phyloP scores from a whole-genome alignment of 1,284 basidiomycete species.

The Trichosporon coremiiforme region DNA sequence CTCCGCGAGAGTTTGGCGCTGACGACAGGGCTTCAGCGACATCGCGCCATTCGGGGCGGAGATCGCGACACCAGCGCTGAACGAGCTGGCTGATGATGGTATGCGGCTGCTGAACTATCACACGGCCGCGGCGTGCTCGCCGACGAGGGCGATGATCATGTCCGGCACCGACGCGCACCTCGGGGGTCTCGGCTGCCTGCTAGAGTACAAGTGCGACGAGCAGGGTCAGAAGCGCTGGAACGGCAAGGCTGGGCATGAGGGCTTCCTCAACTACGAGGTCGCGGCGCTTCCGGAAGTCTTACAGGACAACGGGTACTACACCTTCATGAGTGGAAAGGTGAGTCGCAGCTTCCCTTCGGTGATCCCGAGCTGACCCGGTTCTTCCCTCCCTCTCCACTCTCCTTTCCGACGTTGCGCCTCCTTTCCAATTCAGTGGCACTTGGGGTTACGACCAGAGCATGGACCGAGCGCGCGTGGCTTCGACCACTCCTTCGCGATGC shows the following conservation, averaged over 20 bases:
- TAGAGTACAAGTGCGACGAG: slow-evolving; percentile 21
- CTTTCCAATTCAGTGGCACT: slow-evolving; percentile 39
- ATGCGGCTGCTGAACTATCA: slow-evolving; percentile 22
- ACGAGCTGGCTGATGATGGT: slow-evolving; percentile 32
- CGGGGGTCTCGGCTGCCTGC: slow-evolving; percentile 21
- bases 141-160: slow-evolving; percentile 25
- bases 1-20: not conserved
- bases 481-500: slow-evolving; percentile 37
- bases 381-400: not conserved
- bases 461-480: slow-evolving; percentile 42
- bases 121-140: slow-evolving; percentile 30
- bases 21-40: slow-evolving; percentile 36
- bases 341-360: not conserved
- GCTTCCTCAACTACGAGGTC: slow-evolving; percentile 29
- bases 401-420: not conserved
- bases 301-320: slow-evolving; percentile 32
- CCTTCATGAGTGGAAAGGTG: slow-evolving; percentile 29
- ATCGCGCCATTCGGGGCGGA: slow-evolving; percentile 34
- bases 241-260: slow-evolving; percentile 22
- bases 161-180: slow-evolving; percentile 26
- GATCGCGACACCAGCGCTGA: slow-evolving; percentile 39
- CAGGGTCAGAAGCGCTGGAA: slow-evolving; percentile 21
- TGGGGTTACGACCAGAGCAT: slow-evolving; percentile 40
- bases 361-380: not conserved
- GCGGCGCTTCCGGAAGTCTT: slow-evolving; percentile 43